Conservation (phyloP, 2,329 filamentous ascomycete genomes). For the Fusarium pseudoanthophilum region DNA sequence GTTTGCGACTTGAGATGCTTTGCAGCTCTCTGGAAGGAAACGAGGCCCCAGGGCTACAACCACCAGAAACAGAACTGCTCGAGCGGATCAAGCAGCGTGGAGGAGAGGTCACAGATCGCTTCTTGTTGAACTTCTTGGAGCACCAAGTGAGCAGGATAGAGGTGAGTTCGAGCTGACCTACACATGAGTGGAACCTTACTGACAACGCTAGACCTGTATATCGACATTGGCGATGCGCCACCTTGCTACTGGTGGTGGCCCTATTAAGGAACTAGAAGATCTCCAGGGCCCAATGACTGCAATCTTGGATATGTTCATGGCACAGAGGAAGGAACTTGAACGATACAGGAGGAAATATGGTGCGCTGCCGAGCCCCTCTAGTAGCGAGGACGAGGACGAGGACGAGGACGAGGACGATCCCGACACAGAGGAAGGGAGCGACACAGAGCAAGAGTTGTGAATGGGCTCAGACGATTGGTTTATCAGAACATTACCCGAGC, state of each 20-base stretch:
- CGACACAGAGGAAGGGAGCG: conserved; percentile 41
- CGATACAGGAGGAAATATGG: conserved; percentile 67
- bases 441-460: conserved; percentile 45
- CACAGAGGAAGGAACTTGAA: conserved; percentile 72
- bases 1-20: conserved; percentile 89
- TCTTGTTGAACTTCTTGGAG: conserved; percentile 89
- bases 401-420: conserved; percentile 31
- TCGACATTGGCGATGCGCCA: conserved; percentile 83
- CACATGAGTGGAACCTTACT: conserved; percentile 23
- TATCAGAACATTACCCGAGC: neutral
- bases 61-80: conserved; percentile 84
- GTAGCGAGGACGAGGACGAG: conserved; percentile 36
- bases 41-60: conserved; percentile 71
- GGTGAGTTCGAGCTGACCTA: conserved; percentile 80
- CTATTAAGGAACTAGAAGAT: conserved; percentile 72
- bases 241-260: conserved; percentile 75
- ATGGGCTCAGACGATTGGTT: conserved; percentile 5
- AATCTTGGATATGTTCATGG: conserved; percentile 70
- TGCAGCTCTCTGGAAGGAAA: conserved; percentile 87
- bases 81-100: conserved; percentile 74
- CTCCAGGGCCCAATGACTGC: conserved; percentile 82
- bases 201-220: conserved; percentile 74
- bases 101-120: conserved; percentile 88
- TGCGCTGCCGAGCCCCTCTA: conserved; percentile 48
- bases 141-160: conserved; percentile 97